Base-by-base conservation (phyloP, 192 early-diverging fungal genomes). In the Gigaspora rosea region DNA sequence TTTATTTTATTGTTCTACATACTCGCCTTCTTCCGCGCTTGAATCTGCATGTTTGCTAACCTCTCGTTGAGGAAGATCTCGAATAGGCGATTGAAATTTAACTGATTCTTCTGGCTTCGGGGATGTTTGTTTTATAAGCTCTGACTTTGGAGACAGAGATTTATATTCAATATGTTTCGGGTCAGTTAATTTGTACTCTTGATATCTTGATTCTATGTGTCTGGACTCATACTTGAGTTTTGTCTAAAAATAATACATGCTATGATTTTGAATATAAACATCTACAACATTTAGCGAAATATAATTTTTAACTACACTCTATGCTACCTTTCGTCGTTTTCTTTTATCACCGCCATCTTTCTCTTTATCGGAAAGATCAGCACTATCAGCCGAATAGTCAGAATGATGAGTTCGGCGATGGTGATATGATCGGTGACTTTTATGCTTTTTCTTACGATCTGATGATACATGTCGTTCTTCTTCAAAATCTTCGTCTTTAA, bases 401-500 rank as follows among this genome's bases (percentile, higher is more conserved):
- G 75, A 70, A 70, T 69, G 71, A 78, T 78, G 67, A 3, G 52
- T 20, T 49, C 77, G 52, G 54, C 77, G 54, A 48, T 69, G 70
- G 48, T 78, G 76, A 65, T 68, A 68, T 20, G 58, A 68, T 47
- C 70, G 36, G 33, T 72, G 68, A 27, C 68, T 72, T 46, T 66
- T 70, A 70, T 63, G 80, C 47, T 75, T 67, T 63, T 18, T 51
- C 71, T 62, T 80, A 61, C 59, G 51, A 59, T 74, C 73, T n/a
- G 11, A 15, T 16, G 69, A 52, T 52, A 22, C 15, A 57, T 72
- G 71, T 52, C 73, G 66, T 51, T 82, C 63, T 15, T 79, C 78
- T 20, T 83, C 79, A 15, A 78, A 83, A 57, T 86, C 85, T 1
- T 88, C 87, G 51, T 90, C 88, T 72, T 80, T 78, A 65, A 87